phyloP scores from a whole-genome alignment of 805 yeast species.

The Candida boidinii region DNA sequence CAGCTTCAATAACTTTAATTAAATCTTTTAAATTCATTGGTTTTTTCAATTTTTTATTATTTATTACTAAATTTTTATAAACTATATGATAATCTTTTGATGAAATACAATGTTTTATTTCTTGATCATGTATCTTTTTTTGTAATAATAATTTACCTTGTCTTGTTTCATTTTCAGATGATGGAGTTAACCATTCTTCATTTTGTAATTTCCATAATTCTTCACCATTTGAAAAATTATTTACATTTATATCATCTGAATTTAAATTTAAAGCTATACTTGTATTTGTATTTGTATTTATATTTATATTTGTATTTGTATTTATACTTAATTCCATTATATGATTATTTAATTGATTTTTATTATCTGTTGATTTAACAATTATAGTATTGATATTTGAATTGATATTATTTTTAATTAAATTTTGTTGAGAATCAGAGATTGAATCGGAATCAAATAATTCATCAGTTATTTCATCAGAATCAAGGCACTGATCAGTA shows the following conservation, averaged over 20 bases:
- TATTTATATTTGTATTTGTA: neutral
- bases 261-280: neutral
- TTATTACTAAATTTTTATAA: constrained; percentile 62
- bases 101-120: constrained; percentile 23
- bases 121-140: constrained; percentile 15
- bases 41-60: constrained; percentile 55
- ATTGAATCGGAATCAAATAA: constrained; percentile 35
- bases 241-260: neutral
- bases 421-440: neutral
- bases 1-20: constrained; percentile 63
- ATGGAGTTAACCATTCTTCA: constrained; percentile 52
- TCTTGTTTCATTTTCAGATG: constrained; percentile 17
- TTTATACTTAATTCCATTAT: neutral
- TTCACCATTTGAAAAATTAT: constrained; percentile 30
- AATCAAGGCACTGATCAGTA: constrained; percentile 39
- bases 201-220: constrained; percentile 66
- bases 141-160: constrained; percentile 17
- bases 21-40: constrained; percentile 73
- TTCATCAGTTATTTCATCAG: constrained; percentile 42
- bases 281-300: neutral
- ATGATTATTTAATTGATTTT: constrained; percentile 1
- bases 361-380: too few species aligned
- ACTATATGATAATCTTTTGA: constrained; percentile 49
- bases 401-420: neutral
- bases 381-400: constrained; percentile 2